Base-by-base conservation (phyloP, 2,329 filamentous ascomycete genomes). In the Claviceps sp. region DNA sequence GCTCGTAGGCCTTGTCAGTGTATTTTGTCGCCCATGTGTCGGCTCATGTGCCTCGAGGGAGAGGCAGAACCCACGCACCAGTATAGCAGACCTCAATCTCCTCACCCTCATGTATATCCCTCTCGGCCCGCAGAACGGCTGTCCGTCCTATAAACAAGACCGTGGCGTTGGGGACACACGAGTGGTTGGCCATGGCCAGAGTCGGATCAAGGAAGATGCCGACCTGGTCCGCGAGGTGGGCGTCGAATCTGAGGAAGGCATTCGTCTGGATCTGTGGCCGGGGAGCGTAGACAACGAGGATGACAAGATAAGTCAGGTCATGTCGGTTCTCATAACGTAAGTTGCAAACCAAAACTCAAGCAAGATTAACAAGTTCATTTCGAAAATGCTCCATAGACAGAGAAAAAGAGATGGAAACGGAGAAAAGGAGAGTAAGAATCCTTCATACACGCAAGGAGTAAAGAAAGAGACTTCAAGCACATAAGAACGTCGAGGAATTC, bases 1-100 rank as follows among this genome's bases (percentile, higher is more conserved):
- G 43, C 2, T 43, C 6, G 43, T 45, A 1, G 16, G 43, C 16
- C 14, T 4, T 26, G 22, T 44, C 8, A 43, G 40, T 20, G 4
- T 43, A 11, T 29, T 9, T 9, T 4, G 11, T 34, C 8, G 29
- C 29, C 4, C 26, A 3, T 11, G 9, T 34, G 29, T 11, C 29
- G 29, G 4, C 29, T 34, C 29, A 34, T 34, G 29, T 34, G 29
- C 9, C 29, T 34, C 29, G 14, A 45, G 2, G 2, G 8, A 29
- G 6, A 17, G 16, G 14, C 22, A 5, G 6, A 16, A 16, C 3
- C 7, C 20, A 60, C 68, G 53, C 64, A 76, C 80, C 78, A 38
- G 79, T 77, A 56, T 83, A 83, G 1, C 78, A 80, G 37, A 83
- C 79, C 52, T 75, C 72, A 50, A 83, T 72, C 64, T 82, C 77